Evolutionary conservation across 169 alveolate species (phyloP).

Genomic region (Babesia sp.): DNA sequence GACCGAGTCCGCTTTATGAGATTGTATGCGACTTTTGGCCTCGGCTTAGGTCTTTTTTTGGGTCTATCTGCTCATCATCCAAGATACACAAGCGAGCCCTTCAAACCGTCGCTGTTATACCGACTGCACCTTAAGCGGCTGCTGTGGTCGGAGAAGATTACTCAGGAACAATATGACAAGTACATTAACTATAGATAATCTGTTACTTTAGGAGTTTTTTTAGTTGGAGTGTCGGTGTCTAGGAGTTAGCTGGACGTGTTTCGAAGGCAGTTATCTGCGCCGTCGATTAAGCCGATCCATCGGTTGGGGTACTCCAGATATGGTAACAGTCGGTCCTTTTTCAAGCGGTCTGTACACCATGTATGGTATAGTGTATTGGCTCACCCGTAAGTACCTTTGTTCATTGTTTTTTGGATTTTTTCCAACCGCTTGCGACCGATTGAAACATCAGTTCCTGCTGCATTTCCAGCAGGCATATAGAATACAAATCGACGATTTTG

Average conservation of each 20-base stretch:
- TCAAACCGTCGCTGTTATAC: constrained; percentile 57
- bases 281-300: constrained; percentile 23
- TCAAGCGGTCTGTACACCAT: constrained; percentile 15
- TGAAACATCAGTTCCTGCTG: constrained; percentile 23
- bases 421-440: constrained; percentile 27
- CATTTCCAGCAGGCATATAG: constrained; percentile 35
- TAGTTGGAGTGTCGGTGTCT: background rate
- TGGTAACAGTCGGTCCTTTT: constrained; percentile 15
- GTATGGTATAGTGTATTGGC: background rate
- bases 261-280: background rate
- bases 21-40: constrained; percentile 36
- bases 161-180: constrained; percentile 51
- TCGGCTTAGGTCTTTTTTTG: constrained; percentile 45
- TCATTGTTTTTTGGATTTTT: constrained; percentile 18
- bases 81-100: constrained; percentile 23
- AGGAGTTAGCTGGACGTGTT: background rate
- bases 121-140: constrained; percentile 54
- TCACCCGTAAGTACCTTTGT: constrained; percentile 20
- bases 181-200: constrained; percentile 37
- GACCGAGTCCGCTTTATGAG: constrained; percentile 64
- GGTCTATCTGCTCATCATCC: constrained; percentile 53
- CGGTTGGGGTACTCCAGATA: constrained; percentile 37
- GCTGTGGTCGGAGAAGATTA: constrained; percentile 19
- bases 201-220: background rate
- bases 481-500: constrained; percentile 22